Conservation (phyloP, 1,284 basidiomycete species). For the Thecaphora thlaspeos region DNA sequence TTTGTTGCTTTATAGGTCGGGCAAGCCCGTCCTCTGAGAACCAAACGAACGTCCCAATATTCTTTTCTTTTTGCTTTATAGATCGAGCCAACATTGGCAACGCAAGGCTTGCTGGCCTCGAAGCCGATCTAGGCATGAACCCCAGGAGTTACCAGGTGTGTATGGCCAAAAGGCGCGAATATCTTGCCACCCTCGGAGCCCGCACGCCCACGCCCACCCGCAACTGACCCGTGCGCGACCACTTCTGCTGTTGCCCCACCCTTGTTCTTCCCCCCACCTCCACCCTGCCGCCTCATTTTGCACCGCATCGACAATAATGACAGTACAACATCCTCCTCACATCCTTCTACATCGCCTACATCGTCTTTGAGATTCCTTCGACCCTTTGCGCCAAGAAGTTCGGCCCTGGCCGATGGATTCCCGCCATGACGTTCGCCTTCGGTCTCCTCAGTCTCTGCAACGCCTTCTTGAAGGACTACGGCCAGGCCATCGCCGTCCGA, state of each 20-base stretch:
- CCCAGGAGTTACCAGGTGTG: conserved; percentile 14
- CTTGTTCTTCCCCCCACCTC: too few relatives aligned
- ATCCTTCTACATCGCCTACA: conserved; percentile 37
- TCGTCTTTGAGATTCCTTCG: conserved; percentile 63
- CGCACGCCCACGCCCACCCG: too few relatives aligned
- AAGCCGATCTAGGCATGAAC: conserved; percentile 41
- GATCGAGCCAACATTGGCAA: conserved; percentile 47
- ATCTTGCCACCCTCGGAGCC: too few relatives aligned
- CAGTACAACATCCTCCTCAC: conserved; percentile 49
- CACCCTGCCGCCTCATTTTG: too few relatives aligned
- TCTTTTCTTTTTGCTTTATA: conserved; percentile 9
- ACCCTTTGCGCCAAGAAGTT: conserved; percentile 64
- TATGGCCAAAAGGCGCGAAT: too few relatives aligned
- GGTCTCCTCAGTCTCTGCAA: conserved; percentile 28
- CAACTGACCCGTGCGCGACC: too few relatives aligned
- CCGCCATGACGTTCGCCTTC: conserved; percentile 44
- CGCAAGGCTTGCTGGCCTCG: conserved; percentile 41
- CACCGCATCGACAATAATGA: neutral
- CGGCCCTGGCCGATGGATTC: conserved; percentile 58
- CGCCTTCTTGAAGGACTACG: conserved; percentile 56
- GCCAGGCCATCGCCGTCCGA: conserved; percentile 54
- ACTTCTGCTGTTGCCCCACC: too few relatives aligned
- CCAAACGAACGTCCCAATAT: too few relatives aligned
- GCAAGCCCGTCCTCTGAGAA: conserved; percentile 20
- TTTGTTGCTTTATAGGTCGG: conserved; percentile 15